Base-by-base conservation (phyloP, 1,139 yeast species). In the Magnusiomyces fungicola region DNA sequence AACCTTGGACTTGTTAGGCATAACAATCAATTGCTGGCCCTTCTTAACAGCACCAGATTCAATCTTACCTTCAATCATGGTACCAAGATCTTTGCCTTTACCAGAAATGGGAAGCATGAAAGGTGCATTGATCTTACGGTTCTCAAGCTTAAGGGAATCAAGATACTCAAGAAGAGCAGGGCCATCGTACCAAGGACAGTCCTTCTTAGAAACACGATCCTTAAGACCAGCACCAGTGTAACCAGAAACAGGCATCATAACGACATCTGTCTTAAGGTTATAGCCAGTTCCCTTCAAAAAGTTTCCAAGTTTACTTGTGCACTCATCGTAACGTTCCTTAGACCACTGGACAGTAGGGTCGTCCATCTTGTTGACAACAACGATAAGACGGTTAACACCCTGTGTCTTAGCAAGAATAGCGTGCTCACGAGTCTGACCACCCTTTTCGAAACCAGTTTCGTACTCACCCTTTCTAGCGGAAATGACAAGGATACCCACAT, bases 401-500 rank as follows among this genome's bases (percentile, higher is more conserved):
- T 92, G 96, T 53, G 97, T 92, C 78, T 87, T 92, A 59, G 98
- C 97, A 69, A 92, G 78, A 58, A 92, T 76, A 43, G 98, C 98
- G 69, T 92, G 98, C 76, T 92, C 98, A 74, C 97, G 83, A 56
- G 98, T 90, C 74, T 92, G 97, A 59, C 98, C 98, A 62, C 97
- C 97, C 74, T 90, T 87, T 75, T 94, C 97, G 68, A 92, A 92
- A 57, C 98, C 98, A 55, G 98, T 94, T 75, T 92, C 98, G 72
- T 90, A 92, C 71, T 92, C 98, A 72, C 98, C 98, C 73, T 89
- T 89, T 78, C 98, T 87, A 55, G 97, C 97, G 59, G 96, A 87
- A 62, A 92, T 92, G 52, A 92, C 97, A 67, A 92, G 79, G 60
- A 92, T 81, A 70, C 97, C 98, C 56, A 92, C 92, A 71, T 92